Base-by-base conservation (phyloP, 441 rosid genomes). In the Adansonia madagascariensis region DNA sequence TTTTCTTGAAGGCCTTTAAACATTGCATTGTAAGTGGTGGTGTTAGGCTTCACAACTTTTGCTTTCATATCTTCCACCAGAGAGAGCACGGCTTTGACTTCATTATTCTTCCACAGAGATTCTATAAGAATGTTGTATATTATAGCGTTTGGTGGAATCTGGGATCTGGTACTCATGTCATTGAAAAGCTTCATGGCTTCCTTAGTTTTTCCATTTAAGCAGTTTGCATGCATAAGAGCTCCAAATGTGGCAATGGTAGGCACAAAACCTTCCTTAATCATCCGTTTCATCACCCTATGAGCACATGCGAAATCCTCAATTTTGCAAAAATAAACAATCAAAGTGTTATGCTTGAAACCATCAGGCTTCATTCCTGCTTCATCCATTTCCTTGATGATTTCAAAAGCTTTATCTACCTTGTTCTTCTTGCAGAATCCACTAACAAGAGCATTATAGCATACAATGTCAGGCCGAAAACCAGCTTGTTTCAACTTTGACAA, bases 41-140 rank as follows among this genome's bases (percentile, higher is more conserved):
- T 88, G 73, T 85, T 87, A 1, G 97, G 91, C 77, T 78, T 90
- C 79, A 89, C 94, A 73, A 83, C 84, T 75, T 80, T 87, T 4
- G 70, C 81, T 75, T 80, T 82, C 98, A 95, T 93, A 53, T 87
- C 91, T 46, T 88, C 89, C 89, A 93, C 83, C 57, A 93, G 49
- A 8, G 76, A 79, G 52, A 84, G 71, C 8, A 94, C 96, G 60
- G 18, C 69, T 41, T 85, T 80, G 24, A 89, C 85, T 27, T 81
- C 55, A 46, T 84, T 80, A 12, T 82, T 81, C 85, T 90, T 86
- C 74, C 92, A 88, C 71, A 89, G 76, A 1, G 86, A 68, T 59
- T 88, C 83, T 73, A 95, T 89, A 63, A 95, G 84, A 77, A 87
- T 90, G 78, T 90, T 95, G 84, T 92, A 95, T 47, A 90, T 88